Evolutionary conservation across 768 basidiomycete genomes (phyloP).

Genomic region (Podaxis sp.): DNA sequence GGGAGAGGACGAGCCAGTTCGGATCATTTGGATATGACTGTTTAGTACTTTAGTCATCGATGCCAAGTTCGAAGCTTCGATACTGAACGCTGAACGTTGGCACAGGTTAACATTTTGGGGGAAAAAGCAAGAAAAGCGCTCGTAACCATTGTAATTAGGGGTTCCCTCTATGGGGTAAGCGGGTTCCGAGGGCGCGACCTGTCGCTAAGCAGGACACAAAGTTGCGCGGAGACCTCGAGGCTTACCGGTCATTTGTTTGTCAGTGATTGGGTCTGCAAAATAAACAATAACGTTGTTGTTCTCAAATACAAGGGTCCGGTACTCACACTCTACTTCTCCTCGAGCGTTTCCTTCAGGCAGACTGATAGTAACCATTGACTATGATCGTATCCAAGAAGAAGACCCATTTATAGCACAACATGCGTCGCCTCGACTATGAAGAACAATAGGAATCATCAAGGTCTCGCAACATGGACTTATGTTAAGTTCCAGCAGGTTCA

Average conservation of each 20-base stretch:
- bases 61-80: background rate
- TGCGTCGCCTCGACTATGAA: background rate
- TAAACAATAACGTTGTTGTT: background rate
- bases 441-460: background rate
- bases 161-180: no score
- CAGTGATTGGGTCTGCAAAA: background rate
- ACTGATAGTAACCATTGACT: background rate
- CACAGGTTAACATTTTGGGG: no score
- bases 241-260: background rate
- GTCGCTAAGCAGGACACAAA: background rate
- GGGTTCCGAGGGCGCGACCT: no score
- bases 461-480: background rate
- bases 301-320: background rate
- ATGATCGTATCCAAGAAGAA: background rate
- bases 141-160: no score
- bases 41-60: background rate
- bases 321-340: background rate
- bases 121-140: no score
- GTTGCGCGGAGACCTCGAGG: background rate
- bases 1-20: slow-evolving; percentile 3
- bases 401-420: background rate
- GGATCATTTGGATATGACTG: background rate
- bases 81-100: background rate
- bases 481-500: background rate
- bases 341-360: background rate